A percentile compares a stretch with the other conserved stretches of the same genome.
Evolutionary conservation across 192 early-diverging fungal genomes (phyloP).

Genomic region (Gonapodya prolifera): DNA sequence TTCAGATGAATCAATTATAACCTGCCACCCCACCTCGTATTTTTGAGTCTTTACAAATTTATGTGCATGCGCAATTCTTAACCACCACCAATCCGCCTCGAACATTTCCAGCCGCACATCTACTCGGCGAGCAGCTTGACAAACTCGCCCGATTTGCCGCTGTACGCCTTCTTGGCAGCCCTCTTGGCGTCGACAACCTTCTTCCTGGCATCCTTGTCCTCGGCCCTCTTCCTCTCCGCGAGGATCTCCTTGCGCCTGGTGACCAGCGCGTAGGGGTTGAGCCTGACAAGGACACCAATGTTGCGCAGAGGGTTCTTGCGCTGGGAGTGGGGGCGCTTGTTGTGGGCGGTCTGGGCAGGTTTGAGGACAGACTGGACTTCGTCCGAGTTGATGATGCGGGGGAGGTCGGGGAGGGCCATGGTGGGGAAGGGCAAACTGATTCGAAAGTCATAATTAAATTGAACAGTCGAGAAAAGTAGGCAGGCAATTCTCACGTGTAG

Average conservation of each 20-base stretch:
- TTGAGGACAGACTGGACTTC: conserved; percentile 92
- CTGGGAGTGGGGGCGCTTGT: conserved; percentile 88
- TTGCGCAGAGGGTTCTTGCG: conserved; percentile 99
- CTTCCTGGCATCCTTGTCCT: not conserved
- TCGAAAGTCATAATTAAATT: no score
- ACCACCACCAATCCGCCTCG: not conserved
- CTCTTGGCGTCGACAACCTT: not conserved
- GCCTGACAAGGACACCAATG: conserved; percentile 76
- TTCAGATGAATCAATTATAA: no score
- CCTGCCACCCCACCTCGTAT: no score
- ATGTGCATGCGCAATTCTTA: not conserved
- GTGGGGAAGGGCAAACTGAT: conserved; percentile 67
- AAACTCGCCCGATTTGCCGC: not conserved
- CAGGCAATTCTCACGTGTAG: conserved; percentile 25
- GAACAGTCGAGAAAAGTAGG: not conserved
- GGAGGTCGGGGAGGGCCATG: conserved; percentile 88
- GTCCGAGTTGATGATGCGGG: conserved; percentile 89
- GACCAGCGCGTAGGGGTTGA: conserved; percentile 94
- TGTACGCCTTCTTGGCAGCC: not conserved
- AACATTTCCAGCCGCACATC: not conserved
- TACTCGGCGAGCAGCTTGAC: not conserved
- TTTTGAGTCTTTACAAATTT: not conserved
- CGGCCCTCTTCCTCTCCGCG: conserved; percentile 28
- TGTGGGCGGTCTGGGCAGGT: conserved; percentile 60
- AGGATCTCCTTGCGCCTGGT: conserved; percentile 65